phyloP scores from a whole-genome alignment of 2,329 filamentous ascomycete species.

The Talaromyces sp. region DNA sequence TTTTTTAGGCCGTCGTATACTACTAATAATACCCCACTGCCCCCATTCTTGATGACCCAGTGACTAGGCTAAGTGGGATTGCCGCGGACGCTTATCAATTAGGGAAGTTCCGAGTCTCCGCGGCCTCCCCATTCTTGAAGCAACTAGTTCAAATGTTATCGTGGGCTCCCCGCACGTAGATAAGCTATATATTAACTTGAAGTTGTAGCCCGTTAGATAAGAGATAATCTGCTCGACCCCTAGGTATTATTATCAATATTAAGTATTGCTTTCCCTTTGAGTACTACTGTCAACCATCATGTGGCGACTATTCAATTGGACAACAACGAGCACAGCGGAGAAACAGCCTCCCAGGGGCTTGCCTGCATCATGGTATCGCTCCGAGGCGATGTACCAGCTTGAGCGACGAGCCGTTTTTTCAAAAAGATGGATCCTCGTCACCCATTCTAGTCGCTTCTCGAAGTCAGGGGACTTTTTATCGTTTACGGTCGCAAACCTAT shows the following conservation, averaged over 20 bases:
- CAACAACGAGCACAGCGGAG: neutral
- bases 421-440: slow-evolving; percentile 28
- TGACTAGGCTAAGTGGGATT: neutral
- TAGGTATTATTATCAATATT: no score
- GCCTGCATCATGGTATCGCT: slow-evolving; percentile 32
- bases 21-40: neutral
- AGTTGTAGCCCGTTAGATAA: neutral
- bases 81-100: neutral
- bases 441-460: slow-evolving; percentile 23
- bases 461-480: slow-evolving; percentile 26
- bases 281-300: slow-evolving; percentile 2
- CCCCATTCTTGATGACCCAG: slow-evolving; percentile 14
- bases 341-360: slow-evolving; percentile 16
- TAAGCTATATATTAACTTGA: neutral
- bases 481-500: slow-evolving; percentile 18
- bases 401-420: slow-evolving; percentile 32
- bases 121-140: slow-evolving; percentile 4
- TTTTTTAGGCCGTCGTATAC: no score
- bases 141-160: neutral
- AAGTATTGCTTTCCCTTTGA: neutral
- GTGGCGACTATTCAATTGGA: slow-evolving; percentile 13
- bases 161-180: neutral
- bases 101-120: neutral
- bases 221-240: no score
- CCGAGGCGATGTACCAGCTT: slow-evolving; percentile 27